These are phyloP conservation scores for Mallotus japonicus DNA, from an alignment of 441 rosid genomes.

Conservation along the genomic window DNA sequence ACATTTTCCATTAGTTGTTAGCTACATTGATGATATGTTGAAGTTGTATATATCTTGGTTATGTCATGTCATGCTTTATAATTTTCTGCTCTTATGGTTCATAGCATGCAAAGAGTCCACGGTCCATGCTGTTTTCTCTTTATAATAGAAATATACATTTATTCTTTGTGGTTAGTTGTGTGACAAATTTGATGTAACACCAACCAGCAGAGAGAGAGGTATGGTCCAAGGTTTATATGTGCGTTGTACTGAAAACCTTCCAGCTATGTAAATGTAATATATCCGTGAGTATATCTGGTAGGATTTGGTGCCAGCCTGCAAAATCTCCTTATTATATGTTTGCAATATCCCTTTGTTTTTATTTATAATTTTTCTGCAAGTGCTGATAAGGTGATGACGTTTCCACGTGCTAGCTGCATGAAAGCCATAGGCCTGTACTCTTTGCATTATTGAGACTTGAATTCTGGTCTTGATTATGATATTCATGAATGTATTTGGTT, in stretches of 20 bases:
- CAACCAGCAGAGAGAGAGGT: slow-evolving; percentile 3
- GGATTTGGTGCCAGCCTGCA: slow-evolving; percentile 9
- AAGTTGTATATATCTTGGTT: too few species aligned
- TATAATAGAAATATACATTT: background rate
- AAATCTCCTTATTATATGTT: background rate
- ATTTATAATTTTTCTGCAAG: background rate
- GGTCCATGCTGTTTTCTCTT: background rate
- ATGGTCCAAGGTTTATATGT: background rate
- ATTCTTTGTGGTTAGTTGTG: background rate
- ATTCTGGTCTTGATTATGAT: background rate
- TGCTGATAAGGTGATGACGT: background rate
- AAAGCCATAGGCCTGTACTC: background rate
- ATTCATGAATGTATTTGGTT: background rate
- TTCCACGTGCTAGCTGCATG: slow-evolving; percentile 17
- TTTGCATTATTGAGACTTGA: background rate
- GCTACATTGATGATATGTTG: too few species aligned
- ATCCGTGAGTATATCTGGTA: background rate
- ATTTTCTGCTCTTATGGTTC: too few species aligned
- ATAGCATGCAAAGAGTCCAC: too few species aligned
- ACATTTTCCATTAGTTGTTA: too few species aligned
- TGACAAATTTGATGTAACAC: slow-evolving; percentile 6
- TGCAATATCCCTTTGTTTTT: background rate
- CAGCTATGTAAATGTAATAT: background rate
- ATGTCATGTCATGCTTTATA: too few species aligned
- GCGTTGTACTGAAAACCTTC: background rate